These are phyloP conservation scores for Alternaria panax DNA, from an alignment of 2,329 filamentous ascomycete species.

Conservation along the genomic window DNA sequence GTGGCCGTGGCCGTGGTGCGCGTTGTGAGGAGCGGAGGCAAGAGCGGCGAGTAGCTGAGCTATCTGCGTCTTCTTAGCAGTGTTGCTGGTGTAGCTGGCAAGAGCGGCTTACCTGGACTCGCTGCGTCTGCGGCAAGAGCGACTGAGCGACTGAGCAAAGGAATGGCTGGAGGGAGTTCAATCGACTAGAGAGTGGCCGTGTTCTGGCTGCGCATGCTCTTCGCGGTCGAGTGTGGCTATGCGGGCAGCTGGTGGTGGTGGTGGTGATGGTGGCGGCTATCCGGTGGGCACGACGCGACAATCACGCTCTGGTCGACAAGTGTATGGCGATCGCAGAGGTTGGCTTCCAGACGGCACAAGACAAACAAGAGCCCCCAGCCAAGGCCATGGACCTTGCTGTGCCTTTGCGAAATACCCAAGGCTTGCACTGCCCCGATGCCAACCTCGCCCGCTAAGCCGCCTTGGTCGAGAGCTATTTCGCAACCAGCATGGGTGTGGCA, in stretches of 20 bases:
- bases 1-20: background rate
- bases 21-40: slow-evolving; percentile 6
- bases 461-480: background rate
- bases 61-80: slow-evolving; percentile 5
- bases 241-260: background rate
- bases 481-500: slow-evolving; percentile 4
- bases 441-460: background rate
- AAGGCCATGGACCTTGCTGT: slow-evolving; percentile 3
- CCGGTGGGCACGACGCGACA: background rate
- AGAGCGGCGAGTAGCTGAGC: slow-evolving; percentile 5
- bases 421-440: slow-evolving; percentile 11
- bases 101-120: slow-evolving; percentile 6
- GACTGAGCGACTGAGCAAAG: slow-evolving; percentile 1
- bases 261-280: background rate
- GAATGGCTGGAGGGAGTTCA: background rate
- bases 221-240: slow-evolving; percentile 10
- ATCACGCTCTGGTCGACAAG: background rate
- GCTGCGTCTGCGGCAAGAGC: slow-evolving; percentile 5
- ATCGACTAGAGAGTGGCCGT: slow-evolving; percentile 14
- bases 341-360: background rate
- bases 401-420: slow-evolving; percentile 3
- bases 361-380: background rate
- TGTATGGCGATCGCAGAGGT: background rate
- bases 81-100: background rate
- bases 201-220: slow-evolving; percentile 15